A percentile compares a stretch with the other conserved stretches of the same genome.
Conservation (phyloP, 345 rosid species). For the Camelina laxa region DNA sequence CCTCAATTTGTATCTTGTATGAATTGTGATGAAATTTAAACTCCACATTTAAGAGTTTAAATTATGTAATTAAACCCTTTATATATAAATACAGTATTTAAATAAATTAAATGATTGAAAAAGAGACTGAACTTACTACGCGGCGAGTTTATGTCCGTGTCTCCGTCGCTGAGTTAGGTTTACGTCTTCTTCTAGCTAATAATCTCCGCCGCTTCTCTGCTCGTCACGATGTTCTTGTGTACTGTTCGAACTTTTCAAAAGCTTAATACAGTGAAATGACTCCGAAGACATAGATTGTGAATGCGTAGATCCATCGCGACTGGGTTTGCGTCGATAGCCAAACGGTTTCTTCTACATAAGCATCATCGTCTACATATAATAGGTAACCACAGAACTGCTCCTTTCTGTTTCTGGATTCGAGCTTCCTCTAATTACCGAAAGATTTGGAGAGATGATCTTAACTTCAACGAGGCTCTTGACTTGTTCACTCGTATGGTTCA, state of each 20-base stretch:
- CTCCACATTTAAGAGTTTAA: background rate
- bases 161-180: slow-evolving; percentile 13
- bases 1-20: too few relatives aligned
- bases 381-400: background rate
- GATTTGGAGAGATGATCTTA: slow-evolving; percentile 13
- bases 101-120: background rate
- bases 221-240: background rate
- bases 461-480: slow-evolving; percentile 25
- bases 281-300: slow-evolving; percentile 10
- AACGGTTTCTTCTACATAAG: slow-evolving; percentile 1
- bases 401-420: slow-evolving; percentile 28
- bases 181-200: background rate
- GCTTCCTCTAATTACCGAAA: slow-evolving; percentile 28
- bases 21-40: background rate
- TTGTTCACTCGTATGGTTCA: slow-evolving; percentile 26
- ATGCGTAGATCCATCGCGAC: slow-evolving; percentile 40
- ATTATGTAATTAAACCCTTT: background rate
- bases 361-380: background rate
- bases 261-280: slow-evolving; percentile 1
- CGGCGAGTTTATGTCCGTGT: background rate
- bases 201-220: background rate
- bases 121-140: background rate
- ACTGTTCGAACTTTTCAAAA: background rate
- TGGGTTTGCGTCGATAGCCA: slow-evolving; percentile 25
- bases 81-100: background rate